Conservation (phyloP, 2,329 filamentous ascomycete species). For the Apiospora koreana region DNA sequence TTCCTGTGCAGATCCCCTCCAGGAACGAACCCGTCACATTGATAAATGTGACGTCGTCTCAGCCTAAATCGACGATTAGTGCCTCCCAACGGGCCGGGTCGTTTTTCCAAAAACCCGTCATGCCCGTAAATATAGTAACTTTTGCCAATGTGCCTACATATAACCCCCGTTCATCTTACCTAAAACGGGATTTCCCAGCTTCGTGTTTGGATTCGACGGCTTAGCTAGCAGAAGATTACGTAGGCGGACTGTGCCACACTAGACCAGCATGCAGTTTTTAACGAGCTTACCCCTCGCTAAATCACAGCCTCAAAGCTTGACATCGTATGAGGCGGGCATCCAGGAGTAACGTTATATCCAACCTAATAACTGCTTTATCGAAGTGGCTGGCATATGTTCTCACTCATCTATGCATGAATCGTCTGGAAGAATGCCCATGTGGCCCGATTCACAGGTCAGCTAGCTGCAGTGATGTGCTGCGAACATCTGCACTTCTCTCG, state of each 20-base stretch:
- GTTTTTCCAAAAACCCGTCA: background rate
- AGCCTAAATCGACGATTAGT: constrained; percentile 3
- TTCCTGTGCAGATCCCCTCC: background rate
- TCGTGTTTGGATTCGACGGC: background rate
- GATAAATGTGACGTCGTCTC: background rate
- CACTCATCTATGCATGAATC: no score
- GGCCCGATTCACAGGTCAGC: background rate
- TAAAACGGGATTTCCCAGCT: background rate
- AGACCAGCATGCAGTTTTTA: background rate
- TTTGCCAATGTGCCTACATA: background rate
- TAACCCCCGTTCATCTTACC: background rate
- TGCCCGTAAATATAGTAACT: background rate
- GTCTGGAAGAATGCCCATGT: no score
- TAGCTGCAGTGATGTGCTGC: background rate
- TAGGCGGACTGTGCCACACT: background rate
- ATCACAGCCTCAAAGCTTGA: background rate
- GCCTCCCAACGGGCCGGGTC: background rate
- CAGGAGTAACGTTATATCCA: background rate
- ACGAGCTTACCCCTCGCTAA: background rate
- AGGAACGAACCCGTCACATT: background rate
- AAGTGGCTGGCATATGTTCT: no score
- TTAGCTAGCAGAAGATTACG: background rate
- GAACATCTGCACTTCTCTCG: background rate
- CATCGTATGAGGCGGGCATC: background rate
- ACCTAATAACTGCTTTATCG: no score